These are phyloP conservation scores for Talaromyces wortmannii DNA, from an alignment of 495 filamentous ascomycete species.

Conservation along the genomic window DNA sequence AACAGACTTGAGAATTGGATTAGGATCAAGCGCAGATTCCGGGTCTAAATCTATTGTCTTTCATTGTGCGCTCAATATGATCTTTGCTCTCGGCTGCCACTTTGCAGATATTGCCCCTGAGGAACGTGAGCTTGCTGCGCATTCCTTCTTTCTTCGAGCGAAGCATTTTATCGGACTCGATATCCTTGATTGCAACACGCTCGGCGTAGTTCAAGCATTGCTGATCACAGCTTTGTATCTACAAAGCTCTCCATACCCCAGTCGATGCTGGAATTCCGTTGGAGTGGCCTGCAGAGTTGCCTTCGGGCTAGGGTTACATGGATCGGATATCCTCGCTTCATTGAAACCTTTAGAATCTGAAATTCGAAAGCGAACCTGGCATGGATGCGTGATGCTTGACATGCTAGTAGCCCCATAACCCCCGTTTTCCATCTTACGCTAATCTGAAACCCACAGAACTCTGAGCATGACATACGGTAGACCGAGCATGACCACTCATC, in stretches of 20 bases:
- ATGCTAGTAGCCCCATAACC: slow-evolving; percentile 19
- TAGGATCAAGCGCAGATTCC: slow-evolving; percentile 32
- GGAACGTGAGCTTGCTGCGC: slow-evolving; percentile 25
- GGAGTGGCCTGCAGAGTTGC: slow-evolving; percentile 40
- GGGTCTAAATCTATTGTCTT: slow-evolving; percentile 33
- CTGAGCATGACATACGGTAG: slow-evolving; percentile 43
- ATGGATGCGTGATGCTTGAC: slow-evolving; percentile 41
- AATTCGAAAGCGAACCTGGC: slow-evolving; percentile 39
- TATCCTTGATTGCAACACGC: slow-evolving; percentile 31
- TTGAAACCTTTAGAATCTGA: slow-evolving; percentile 28
- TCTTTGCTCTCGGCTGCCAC: slow-evolving; percentile 38
- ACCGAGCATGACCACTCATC: slow-evolving; percentile 36
- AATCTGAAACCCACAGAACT: slow-evolving; percentile 16
- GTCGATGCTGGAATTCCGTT: slow-evolving; percentile 39
- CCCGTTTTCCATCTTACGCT: not conserved
- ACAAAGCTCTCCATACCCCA: slow-evolving; percentile 38
- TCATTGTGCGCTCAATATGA: slow-evolving; percentile 34
- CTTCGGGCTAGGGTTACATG: slow-evolving; percentile 40
- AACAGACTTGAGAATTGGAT: slow-evolving; percentile 26
- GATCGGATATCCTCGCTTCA: slow-evolving; percentile 15
- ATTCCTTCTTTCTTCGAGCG: slow-evolving; percentile 36
- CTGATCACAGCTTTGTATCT: slow-evolving; percentile 35
- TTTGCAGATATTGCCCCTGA: slow-evolving; percentile 30
- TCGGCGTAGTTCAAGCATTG: slow-evolving; percentile 40
- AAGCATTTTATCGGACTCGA: slow-evolving; percentile 39